Base-by-base conservation (phyloP, 1,284 basidiomycete species). In the Leccinum griseonigrum region DNA sequence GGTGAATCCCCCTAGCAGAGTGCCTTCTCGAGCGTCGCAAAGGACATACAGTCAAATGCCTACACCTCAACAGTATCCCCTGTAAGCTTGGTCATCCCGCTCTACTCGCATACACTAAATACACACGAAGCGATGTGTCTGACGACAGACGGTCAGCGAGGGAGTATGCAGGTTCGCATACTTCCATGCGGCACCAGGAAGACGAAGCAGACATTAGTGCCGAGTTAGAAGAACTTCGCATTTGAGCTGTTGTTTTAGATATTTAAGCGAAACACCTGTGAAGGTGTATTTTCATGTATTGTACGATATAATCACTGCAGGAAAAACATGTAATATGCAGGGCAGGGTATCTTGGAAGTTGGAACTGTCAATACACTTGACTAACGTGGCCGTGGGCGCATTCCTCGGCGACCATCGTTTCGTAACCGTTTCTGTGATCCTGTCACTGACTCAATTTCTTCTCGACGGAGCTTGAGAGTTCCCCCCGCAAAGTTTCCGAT, bases 401-500 rank as follows among this genome's bases (percentile, higher is more conserved):
- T 64, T 43, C 68, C 69, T 36, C 68, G 68, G 28, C 43, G 58
- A 28, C 57, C 40, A 59, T 64, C 59, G 26, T 59, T 32, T 29
- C 48, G 40, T 48, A 26, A 43, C 38, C 62, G 63, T 43, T 60
- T 66, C 11, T 58, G 58, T 22, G 61, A 59, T 64, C 81, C 74
- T 60, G 80, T 73, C 60, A 79, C 78, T 4, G 77, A 73, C 40
- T 67, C 75, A 32, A 92, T 82, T 31, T 93, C 91, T 29, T 82
- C 78, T 66, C 74, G 78, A 62, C 81, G 83, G 16, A 93, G 80
- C 63, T 81, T 85, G 60, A 93, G 77, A 26, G 84, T 79, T 13
- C 91, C 91, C 46, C 82, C 82, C 60, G 77, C 81, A 71, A 90
- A 92, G 63, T 80, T 87, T 6, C 91, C 91, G n/a, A 93, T 80